Percentiles rank a stretch among this genome's conserved stretches.
phyloP scores from a whole-genome alignment of 2,329 filamentous ascomycete species.

The Penicillium sp. region DNA sequence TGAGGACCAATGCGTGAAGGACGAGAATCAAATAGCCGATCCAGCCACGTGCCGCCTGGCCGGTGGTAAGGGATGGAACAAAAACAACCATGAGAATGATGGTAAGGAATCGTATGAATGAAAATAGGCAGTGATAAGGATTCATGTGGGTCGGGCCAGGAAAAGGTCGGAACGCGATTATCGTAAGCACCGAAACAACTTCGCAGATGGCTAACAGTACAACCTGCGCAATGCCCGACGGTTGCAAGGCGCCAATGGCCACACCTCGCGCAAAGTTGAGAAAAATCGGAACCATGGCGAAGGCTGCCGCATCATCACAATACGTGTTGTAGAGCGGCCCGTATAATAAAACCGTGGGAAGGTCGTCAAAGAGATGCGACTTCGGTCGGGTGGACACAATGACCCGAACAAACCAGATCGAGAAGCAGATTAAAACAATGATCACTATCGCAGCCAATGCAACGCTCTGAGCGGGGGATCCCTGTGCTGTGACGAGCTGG shows the following conservation, averaged over 20 bases:
- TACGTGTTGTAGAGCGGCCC: constrained; percentile 97
- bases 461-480: constrained; percentile 69
- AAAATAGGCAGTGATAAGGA: constrained; percentile 84
- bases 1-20: constrained; percentile 78
- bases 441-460: constrained; percentile 74
- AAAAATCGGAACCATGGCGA: constrained; percentile 81
- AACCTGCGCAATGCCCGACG: constrained; percentile 88
- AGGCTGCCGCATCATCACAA: constrained; percentile 86
- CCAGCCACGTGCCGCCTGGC: constrained; percentile 83
- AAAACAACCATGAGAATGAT: constrained; percentile 79
- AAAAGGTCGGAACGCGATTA: constrained; percentile 88
- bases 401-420: constrained; percentile 74
- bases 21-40: constrained; percentile 89
- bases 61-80: constrained; percentile 75
- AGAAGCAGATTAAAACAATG: constrained; percentile 69
- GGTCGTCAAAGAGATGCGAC: constrained; percentile 86
- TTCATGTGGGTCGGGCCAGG: constrained; percentile 95
- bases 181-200: constrained; percentile 80
- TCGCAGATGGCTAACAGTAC: constrained; percentile 92
- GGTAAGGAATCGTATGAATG: constrained; percentile 71
- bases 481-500: constrained; percentile 74
- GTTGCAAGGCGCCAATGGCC: constrained; percentile 88
- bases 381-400: constrained; percentile 80
- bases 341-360: constrained; percentile 84
- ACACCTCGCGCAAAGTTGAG: constrained; percentile 84